Percentiles rank a stretch among this genome's conserved stretches.
Evolutionary conservation across 2,329 filamentous ascomycete species (phyloP).

Genomic region (Botrytis medusae): DNA sequence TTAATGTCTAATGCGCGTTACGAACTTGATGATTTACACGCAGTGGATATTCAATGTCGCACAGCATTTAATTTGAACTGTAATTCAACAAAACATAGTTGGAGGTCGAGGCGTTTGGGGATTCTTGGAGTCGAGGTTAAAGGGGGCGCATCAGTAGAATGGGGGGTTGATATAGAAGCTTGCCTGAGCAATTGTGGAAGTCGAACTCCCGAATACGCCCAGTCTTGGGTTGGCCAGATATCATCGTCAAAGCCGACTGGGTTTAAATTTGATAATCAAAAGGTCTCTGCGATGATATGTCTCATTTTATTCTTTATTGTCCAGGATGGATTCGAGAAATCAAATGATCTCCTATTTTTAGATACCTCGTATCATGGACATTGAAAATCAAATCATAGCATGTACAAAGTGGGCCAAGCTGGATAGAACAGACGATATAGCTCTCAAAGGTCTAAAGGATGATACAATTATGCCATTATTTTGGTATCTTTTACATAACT

Average conservation of each 20-base stretch:
- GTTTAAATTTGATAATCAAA: background rate
- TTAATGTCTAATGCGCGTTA: conserved; percentile 28
- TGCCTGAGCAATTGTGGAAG: background rate
- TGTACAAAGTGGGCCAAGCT: background rate
- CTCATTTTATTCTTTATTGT: background rate
- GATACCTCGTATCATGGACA: background rate
- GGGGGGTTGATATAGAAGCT: background rate
- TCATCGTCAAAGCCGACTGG: background rate
- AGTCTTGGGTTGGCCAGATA: background rate
- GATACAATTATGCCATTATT: conserved; percentile 19
- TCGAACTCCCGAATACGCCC: background rate
- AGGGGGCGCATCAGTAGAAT: background rate
- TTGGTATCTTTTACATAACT: conserved; percentile 24
- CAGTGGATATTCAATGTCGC: conserved; percentile 4
- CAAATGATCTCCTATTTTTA: background rate
- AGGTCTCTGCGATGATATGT: background rate
- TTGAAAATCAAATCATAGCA: background rate
- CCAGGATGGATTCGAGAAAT: background rate
- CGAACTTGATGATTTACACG: conserved; percentile 4
- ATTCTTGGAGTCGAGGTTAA: background rate
- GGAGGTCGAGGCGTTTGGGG: background rate
- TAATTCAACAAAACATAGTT: background rate
- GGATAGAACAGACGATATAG: background rate
- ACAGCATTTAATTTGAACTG: background rate
- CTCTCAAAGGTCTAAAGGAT: background rate